These are phyloP conservation scores for Fusarium verrucosum DNA, from an alignment of 2,329 filamentous ascomycete species.

Conservation along the genomic window DNA sequence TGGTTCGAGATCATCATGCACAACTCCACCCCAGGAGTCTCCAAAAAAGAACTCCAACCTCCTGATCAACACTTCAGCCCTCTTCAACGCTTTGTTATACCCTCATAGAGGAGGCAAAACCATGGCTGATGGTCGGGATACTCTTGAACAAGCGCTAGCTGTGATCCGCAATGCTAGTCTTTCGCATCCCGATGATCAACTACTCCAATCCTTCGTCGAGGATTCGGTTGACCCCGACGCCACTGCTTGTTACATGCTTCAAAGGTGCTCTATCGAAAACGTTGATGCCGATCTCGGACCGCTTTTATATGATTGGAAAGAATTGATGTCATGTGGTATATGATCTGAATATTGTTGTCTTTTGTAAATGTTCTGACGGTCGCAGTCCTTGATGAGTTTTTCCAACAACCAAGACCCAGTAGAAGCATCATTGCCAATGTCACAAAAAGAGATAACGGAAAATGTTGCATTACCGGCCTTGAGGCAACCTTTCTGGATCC, in stretches of 20 bases:
- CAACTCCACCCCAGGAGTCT: no score
- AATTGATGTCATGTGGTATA: background rate
- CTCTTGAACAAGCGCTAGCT: fast-evolving
- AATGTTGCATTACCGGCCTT: background rate
- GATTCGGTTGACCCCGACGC: background rate
- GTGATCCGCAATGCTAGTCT: fast-evolving
- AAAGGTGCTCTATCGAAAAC: background rate
- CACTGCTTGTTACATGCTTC: background rate
- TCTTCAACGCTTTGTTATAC: no score
- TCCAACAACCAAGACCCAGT: fast-evolving
- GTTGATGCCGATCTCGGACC: background rate
- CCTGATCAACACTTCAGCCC: no score
- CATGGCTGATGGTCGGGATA: no score
- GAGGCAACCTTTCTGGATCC: background rate
- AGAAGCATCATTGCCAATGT: no score
- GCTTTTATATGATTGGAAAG: background rate
- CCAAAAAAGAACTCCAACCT: no score
- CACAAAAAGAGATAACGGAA: background rate
- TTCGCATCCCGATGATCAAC: background rate
- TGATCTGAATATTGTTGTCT: background rate
- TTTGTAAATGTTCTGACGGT: fast-evolving
- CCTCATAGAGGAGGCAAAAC: no score
- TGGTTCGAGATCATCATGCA: no score
- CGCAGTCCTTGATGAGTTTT: no score
- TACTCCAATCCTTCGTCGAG: background rate